Evolutionary conservation across 1,284 basidiomycete species (phyloP).

Genomic region (Tilletia walkeri): DNA sequence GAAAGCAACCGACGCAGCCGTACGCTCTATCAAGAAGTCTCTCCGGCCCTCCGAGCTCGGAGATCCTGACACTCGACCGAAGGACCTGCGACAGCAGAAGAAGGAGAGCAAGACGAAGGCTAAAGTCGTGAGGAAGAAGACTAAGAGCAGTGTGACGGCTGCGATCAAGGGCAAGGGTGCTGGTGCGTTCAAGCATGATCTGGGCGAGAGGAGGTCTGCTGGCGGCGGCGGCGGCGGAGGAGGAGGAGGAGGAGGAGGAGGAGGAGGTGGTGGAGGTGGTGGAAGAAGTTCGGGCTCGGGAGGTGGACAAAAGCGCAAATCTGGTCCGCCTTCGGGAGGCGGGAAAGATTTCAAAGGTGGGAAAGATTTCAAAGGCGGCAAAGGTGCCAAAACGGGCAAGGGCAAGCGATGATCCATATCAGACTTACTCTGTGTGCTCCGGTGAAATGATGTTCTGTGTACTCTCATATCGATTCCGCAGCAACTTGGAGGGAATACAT

Average conservation of each 20-base stretch:
- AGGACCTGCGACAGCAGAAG: constrained; percentile 20
- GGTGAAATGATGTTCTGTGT: too few relatives aligned
- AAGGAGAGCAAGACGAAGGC: constrained; percentile 24
- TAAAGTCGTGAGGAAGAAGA: constrained; percentile 17
- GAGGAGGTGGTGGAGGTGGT: too few relatives aligned
- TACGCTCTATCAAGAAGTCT: constrained; percentile 48
- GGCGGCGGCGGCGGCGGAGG: neutral
- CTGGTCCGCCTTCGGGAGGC: neutral
- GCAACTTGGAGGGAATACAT: too few relatives aligned
- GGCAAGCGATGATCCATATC: constrained; percentile 1
- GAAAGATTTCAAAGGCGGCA: neutral
- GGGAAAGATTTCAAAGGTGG: too few relatives aligned
- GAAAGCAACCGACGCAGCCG: constrained; percentile 32
- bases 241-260: neutral
- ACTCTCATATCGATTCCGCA: too few relatives aligned
- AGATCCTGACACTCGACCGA: constrained; percentile 28
- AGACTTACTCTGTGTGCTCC: too few relatives aligned
- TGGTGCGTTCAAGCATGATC: constrained; percentile 9
- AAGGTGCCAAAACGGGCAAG: neutral
- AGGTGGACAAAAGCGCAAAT: neutral
- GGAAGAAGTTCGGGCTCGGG: neutral
- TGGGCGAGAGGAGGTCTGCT: constrained; percentile 12
- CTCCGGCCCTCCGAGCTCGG: constrained; percentile 47
- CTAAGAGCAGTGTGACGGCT: neutral
- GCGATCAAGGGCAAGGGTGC: constrained; percentile 6